Evolutionary conservation across 2,329 filamentous ascomycete species (phyloP).

Genomic region (Fusarium phyllophilum): DNA sequence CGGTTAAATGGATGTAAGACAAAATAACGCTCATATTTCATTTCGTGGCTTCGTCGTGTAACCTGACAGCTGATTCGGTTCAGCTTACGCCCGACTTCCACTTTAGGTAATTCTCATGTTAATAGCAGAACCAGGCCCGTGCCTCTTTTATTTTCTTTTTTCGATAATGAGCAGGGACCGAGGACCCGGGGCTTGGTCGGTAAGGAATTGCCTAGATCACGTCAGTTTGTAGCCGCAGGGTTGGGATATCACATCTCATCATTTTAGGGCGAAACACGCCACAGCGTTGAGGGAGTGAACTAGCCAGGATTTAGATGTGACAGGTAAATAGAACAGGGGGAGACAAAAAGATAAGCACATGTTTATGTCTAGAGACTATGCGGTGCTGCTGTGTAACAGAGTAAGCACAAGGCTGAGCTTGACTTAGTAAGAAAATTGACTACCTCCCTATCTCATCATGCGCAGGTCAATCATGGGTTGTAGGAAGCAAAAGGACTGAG

Average conservation of each 20-base stretch:
- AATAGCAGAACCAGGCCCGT: neutral
- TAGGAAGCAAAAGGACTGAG: neutral
- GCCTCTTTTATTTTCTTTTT: neutral
- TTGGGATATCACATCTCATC: neutral
- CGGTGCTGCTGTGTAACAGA: neutral
- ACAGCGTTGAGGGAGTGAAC: neutral
- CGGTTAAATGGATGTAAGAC: neutral
- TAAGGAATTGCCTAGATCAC: neutral
- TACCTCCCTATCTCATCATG: rapidly evolving
- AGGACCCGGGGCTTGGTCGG: neutral
- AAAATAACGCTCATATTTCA: too few relatives aligned
- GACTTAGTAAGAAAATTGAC: neutral
- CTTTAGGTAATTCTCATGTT: neutral
- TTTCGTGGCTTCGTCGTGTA: neutral
- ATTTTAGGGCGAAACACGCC: neutral
- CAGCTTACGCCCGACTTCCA: neutral
- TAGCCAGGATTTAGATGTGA: neutral
- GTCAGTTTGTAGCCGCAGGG: neutral
- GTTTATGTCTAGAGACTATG: neutral
- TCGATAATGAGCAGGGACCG: neutral
- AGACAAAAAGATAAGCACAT: rapidly evolving
- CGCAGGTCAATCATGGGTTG: rapidly evolving
- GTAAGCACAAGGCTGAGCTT: neutral
- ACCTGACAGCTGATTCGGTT: rapidly evolving
- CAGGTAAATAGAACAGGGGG: neutral